Evolutionary conservation across 148 eudicot genomes (phyloP).

Genomic region (Rhododendron mucronatum): DNA sequence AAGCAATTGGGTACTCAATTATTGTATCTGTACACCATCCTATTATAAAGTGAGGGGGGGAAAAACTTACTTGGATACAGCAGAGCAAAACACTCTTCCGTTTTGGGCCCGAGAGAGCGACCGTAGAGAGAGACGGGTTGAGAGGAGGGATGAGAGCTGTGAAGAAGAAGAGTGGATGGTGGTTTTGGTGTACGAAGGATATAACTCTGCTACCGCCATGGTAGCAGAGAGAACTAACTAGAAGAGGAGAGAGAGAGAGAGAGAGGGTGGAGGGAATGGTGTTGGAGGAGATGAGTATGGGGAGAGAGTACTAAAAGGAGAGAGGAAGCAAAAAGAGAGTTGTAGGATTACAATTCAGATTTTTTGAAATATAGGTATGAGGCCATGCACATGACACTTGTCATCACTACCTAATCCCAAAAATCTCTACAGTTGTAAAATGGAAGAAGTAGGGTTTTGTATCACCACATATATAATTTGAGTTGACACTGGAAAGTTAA

Average conservation of each 20-base stretch:
- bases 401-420: not conserved
- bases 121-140: constrained; percentile 23
- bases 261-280: not conserved
- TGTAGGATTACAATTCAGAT: not conserved
- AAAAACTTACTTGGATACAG: constrained; percentile 43
- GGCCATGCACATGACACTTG: constrained; percentile 30
- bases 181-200: constrained; percentile 32
- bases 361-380: constrained; percentile 24
- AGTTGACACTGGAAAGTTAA: no score
- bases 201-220: constrained; percentile 76
- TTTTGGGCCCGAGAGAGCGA: constrained; percentile 22
- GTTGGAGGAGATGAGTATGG: not conserved
- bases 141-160: constrained; percentile 31
- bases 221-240: constrained; percentile 13
- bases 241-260: constrained; percentile 1
- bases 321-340: not conserved
- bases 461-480: not conserved
- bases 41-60: not conserved
- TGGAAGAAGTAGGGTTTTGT: not conserved
- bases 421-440: not conserved
- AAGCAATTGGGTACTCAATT: not conserved
- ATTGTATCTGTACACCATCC: not conserved
- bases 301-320: no score
- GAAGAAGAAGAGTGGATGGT: constrained; percentile 26
- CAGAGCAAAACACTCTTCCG: constrained; percentile 55